These are phyloP conservation scores for Pseudohalonectria lignicola DNA, from an alignment of 2,329 filamentous ascomycete genomes.

Conservation along the genomic window DNA sequence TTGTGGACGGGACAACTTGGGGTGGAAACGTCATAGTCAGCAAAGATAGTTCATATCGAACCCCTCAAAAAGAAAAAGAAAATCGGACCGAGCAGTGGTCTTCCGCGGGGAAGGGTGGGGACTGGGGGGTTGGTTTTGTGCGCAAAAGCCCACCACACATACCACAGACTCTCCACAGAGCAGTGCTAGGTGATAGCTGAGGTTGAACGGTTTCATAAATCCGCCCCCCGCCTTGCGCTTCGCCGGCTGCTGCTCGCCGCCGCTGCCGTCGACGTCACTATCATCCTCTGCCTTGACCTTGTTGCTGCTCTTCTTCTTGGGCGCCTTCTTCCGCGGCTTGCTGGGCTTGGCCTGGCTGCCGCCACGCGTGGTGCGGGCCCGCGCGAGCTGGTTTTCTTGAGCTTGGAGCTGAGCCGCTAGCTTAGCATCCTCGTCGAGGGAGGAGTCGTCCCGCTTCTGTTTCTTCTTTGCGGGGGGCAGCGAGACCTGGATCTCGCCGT, in stretches of 20 bases:
- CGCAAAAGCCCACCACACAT: slow-evolving; percentile 21
- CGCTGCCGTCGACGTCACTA: slow-evolving; percentile 59
- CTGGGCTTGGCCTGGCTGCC: slow-evolving; percentile 43
- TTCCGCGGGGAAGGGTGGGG: neutral
- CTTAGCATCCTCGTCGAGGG: slow-evolving; percentile 69
- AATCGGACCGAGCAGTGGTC: neutral
- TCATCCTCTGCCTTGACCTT: slow-evolving; percentile 71
- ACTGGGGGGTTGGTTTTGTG: too few relatives aligned
- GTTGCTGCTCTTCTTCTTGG: slow-evolving; percentile 63
- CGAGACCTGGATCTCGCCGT: slow-evolving; percentile 31
- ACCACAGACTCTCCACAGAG: slow-evolving; percentile 61
- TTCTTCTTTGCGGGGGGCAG: slow-evolving; percentile 47
- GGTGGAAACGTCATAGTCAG: neutral
- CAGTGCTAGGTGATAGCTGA: slow-evolving; percentile 59
- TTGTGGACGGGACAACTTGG: slow-evolving; percentile 79
- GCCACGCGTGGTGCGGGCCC: slow-evolving; percentile 65
- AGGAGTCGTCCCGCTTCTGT: slow-evolving; percentile 49
- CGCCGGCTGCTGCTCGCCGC: slow-evolving; percentile 40
- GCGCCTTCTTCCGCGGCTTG: slow-evolving; percentile 53
- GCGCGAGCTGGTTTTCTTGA: slow-evolving; percentile 66
- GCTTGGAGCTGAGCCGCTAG: slow-evolving; percentile 83
- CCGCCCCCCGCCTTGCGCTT: slow-evolving; percentile 82
- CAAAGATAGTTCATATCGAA: neutral
- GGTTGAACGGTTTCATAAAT: slow-evolving; percentile 78
- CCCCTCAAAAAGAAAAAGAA: too few relatives aligned